Evolutionary conservation across 345 rosid genomes (phyloP), one percentile per base, ranked within the genome.

Genomic region (Mangifera indica): DNA sequence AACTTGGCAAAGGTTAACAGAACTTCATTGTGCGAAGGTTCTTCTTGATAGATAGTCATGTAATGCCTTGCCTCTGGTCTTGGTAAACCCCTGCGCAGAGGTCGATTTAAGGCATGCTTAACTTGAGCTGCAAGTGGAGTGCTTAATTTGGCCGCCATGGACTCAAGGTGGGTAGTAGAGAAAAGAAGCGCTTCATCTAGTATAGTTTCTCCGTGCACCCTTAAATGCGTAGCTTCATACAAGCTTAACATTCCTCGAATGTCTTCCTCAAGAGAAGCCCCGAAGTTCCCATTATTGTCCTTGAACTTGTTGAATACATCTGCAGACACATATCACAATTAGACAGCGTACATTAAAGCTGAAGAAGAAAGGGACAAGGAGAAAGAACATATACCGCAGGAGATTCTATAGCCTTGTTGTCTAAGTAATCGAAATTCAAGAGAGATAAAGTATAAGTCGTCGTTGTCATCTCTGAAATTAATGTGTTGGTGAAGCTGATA

Each of bases 171-270:
- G 17, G 74, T 42, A 10, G 22, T 66, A n/a, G 83, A 70, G 69
- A 79, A 87, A 22, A 63, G 58, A 26, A 84, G 74, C 21, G 81
- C 83, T 40, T 80, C 80, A 20, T 80, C 79, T 6, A 87, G 72
- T 32, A 76, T 72, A 4, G 42, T 67, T 53, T 85, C 88, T 34
- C 80, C 82, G 1, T 69, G 74, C 2, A 74, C 49, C 11, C 78
- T 73, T 7, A 81, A 72, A 64, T 81, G 75, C 1, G 87, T 62
- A 0, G 82, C 87, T 58, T 85, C 85, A 20, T 83, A 87, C 9
- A 87, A 79, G 25, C 81, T 72, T 21, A 82, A 46, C 60, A 80
- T 5, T 26, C 77, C 87, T 26, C n/a, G 40, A 8, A 72, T 67
- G 13, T 79, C 83, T 9, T 11, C 18, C 0, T 0, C 34, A 1